These are phyloP conservation scores for Mycena filopes DNA, from an alignment of 768 basidiomycete genomes.

Conservation along the genomic window DNA sequence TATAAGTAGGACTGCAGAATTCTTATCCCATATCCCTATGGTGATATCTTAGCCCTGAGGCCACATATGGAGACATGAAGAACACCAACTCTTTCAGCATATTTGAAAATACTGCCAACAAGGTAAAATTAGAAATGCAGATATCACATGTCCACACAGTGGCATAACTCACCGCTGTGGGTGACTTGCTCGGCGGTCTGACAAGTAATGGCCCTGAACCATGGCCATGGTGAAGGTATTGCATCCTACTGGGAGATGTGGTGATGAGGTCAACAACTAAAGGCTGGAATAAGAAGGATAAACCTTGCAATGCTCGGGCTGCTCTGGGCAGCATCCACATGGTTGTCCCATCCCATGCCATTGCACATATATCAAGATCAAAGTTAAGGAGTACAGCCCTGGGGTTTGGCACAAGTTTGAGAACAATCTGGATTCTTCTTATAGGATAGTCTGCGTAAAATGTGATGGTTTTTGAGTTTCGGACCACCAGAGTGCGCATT, in stretches of 20 bases:
- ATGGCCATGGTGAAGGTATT: conserved; percentile 24
- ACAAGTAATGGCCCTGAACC: conserved; percentile 20
- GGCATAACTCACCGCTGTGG: conserved; percentile 8
- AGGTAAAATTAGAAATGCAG: no score
- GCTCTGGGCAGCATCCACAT: conserved; percentile 25
- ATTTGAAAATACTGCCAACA: conserved; percentile 20
- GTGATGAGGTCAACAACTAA: not conserved
- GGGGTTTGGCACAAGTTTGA: conserved; percentile 18
- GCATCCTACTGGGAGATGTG: conserved; percentile 3
- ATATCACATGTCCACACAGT: no score
- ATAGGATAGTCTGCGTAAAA: conserved; percentile 20
- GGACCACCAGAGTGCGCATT: not conserved
- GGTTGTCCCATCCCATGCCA: conserved; percentile 19
- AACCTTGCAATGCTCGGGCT: conserved; percentile 20
- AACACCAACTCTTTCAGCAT: conserved; percentile 13
- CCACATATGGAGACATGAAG: not conserved
- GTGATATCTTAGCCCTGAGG: not conserved
- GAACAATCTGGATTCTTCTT: conserved; percentile 19
- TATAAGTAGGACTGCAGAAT: conserved; percentile 12
- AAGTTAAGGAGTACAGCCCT: conserved; percentile 21
- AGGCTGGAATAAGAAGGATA: not conserved
- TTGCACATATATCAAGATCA: conserved; percentile 25
- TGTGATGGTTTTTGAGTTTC: conserved; percentile 22
- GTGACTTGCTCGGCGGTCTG: conserved; percentile 18
- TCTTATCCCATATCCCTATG: conserved; percentile 6